Evolutionary conservation across 192 early-diverging fungal species (phyloP).

Genomic region (Coemansia erecta): DNA sequence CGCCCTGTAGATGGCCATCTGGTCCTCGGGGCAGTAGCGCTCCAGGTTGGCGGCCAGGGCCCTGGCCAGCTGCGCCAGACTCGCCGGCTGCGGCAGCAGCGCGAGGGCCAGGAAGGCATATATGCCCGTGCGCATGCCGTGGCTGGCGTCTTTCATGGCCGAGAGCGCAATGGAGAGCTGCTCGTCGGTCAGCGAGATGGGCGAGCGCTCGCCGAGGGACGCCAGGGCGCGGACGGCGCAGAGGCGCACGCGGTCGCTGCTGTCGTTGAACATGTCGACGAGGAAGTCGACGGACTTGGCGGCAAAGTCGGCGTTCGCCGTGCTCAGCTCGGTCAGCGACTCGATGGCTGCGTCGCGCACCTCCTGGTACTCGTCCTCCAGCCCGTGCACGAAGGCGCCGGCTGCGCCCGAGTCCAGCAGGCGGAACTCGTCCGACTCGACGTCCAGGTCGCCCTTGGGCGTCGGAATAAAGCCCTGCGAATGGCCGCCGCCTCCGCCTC

Average conservation of each 20-base stretch:
- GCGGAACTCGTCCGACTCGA: constrained; percentile 63
- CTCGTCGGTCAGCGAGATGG: constrained; percentile 64
- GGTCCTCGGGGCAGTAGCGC: constrained; percentile 71
- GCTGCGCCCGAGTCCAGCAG: constrained; percentile 79
- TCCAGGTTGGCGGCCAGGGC: constrained; percentile 63
- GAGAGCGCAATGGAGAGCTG: constrained; percentile 70
- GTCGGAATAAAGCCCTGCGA: constrained; percentile 54
- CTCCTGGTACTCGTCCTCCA: constrained; percentile 92
- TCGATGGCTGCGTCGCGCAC: constrained; percentile 86
- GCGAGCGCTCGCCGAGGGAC: constrained; percentile 61
- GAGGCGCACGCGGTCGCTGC: constrained; percentile 79
- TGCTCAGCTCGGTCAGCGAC: constrained; percentile 75
- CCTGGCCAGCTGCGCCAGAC: constrained; percentile 55
- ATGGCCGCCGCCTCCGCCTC: constrained; percentile 1
- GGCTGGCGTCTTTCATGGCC: constrained; percentile 76
- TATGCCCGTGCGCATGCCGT: constrained; percentile 63
- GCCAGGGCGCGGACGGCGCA: constrained; percentile 75
- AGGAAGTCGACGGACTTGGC: constrained; percentile 75
- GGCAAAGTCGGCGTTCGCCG: constrained; percentile 69
- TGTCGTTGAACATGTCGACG: constrained; percentile 98
- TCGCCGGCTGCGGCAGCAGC: constrained; percentile 27
- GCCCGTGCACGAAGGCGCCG: constrained; percentile 93
- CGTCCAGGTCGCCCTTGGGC: constrained; percentile 67
- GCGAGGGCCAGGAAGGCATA: constrained; percentile 73
- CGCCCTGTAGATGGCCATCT: constrained; percentile 65